phyloP scores from a whole-genome alignment of 2,329 filamentous ascomycete species.

The Leptographium galeiforme region DNA sequence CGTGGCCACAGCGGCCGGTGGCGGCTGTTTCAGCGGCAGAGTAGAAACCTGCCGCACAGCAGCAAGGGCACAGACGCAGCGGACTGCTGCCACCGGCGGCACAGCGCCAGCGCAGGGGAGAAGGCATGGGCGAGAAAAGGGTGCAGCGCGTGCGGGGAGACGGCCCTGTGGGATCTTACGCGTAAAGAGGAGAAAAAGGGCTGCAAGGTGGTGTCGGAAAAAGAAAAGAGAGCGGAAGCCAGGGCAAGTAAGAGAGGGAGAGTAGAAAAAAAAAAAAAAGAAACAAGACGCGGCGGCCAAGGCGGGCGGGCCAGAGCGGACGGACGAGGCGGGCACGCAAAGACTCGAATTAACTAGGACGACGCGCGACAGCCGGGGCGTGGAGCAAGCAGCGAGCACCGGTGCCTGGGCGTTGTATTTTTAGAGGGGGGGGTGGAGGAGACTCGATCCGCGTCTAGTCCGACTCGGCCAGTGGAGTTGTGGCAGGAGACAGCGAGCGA shows the following conservation, averaged over 20 bases:
- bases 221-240: neutral
- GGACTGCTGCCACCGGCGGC: conserved; percentile 1
- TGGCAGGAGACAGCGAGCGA: too few species aligned
- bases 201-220: neutral
- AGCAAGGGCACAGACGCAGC: conserved; percentile 2
- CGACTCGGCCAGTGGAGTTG: too few species aligned
- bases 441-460: too few species aligned
- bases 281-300: neutral
- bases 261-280: neutral
- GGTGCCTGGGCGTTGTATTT: too few species aligned
- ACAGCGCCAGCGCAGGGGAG: conserved; percentile 6
- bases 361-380: neutral
- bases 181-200: too few species aligned
- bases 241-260: neutral
- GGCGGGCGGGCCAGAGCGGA: too few species aligned
- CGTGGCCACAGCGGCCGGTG: neutral
- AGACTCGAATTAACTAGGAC: neutral
- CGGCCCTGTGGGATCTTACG: neutral
- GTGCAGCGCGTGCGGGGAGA: neutral
- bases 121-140: neutral
- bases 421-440: too few species aligned
- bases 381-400: neutral
- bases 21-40: neutral
- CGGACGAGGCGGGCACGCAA: too few species aligned
- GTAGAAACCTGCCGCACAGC: conserved; percentile 1